Evolutionary conservation across 352 stramenopile species (phyloP).

Genomic region (Globisporangium ultimum): DNA sequence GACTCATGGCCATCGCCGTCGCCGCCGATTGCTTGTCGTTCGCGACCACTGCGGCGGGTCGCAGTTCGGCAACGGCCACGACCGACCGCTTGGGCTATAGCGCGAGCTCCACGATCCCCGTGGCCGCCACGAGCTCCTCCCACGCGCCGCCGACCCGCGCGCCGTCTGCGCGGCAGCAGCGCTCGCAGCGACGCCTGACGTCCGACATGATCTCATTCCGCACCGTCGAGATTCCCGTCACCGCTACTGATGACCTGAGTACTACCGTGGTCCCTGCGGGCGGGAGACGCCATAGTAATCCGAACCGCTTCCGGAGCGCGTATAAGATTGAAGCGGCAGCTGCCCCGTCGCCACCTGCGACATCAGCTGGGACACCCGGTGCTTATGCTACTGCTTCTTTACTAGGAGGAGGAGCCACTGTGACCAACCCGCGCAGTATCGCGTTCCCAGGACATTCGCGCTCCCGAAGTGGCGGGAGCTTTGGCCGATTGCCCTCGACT

Average conservation of each 20-base stretch:
- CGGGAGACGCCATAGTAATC: conserved; percentile 4
- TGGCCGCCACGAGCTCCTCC: neutral
- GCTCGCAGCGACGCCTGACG: conserved; percentile 20
- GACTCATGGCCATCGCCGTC: neutral
- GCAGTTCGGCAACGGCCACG: conserved; percentile 1
- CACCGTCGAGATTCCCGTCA: conserved; percentile 27
- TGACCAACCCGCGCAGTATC: neutral
- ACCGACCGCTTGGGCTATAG: neutral
- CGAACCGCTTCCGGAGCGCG: neutral
- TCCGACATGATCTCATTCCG: conserved; percentile 57
- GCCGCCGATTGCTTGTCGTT: conserved; percentile 1
- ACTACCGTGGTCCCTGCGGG: neutral
- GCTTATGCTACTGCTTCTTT: neutral
- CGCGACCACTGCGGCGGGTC: neutral
- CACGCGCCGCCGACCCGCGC: neutral
- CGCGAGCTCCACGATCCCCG: neutral
- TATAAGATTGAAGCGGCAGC: conserved; percentile 7
- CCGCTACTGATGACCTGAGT: conserved; percentile 1
- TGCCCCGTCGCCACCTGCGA: neutral
- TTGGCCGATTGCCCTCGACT: conserved; percentile 4
- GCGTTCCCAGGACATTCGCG: conserved; percentile 4
- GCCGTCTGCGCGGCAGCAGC: conserved; percentile 3
- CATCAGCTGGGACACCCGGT: conserved; percentile 1
- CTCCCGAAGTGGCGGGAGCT: conserved; percentile 8
- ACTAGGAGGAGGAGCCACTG: neutral